phyloP scores from a whole-genome alignment of 1,284 basidiomycete species.

The Cutaneotrichosporon cutaneum region DNA sequence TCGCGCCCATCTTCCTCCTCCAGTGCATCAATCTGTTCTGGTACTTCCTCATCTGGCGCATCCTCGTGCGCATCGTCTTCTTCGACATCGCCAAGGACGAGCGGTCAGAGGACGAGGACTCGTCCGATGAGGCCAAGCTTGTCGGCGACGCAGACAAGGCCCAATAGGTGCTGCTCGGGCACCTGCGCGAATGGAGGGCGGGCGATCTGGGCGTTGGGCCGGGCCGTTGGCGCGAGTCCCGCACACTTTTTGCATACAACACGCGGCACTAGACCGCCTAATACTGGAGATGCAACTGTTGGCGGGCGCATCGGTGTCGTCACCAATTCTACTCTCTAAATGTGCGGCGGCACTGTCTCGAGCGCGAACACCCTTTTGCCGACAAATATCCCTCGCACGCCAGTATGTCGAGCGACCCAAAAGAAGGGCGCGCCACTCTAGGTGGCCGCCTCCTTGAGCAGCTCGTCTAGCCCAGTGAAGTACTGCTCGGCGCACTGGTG shows the following conservation, averaged over 20 bases:
- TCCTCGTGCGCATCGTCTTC: constrained; percentile 56
- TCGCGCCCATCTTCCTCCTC: constrained; percentile 68
- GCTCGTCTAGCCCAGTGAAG: too few relatives aligned
- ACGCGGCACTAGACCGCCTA: not conserved
- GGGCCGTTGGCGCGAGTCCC: not conserved
- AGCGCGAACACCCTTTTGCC: too few relatives aligned
- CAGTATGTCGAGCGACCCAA: too few relatives aligned
- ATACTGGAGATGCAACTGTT: not conserved
- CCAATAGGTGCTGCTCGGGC: constrained; percentile 10
- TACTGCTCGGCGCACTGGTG: too few relatives aligned
- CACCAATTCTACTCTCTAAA: not conserved
- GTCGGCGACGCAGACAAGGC: constrained; percentile 24
- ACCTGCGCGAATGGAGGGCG: not conserved
- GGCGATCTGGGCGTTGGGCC: not conserved
- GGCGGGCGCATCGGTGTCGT: not conserved
- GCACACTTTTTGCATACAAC: not conserved
- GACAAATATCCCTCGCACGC: too few relatives aligned
- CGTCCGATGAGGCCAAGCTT: constrained; percentile 32
- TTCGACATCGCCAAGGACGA: constrained; percentile 50
- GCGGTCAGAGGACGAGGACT: constrained; percentile 56
- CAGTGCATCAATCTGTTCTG: constrained; percentile 87
- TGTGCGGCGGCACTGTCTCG: too few relatives aligned
- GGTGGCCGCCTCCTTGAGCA: too few relatives aligned
- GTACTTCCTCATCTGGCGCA: constrained; percentile 77
- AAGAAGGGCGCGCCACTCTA: too few relatives aligned